Conservation (phyloP, 768 basidiomycete species). For the Mrakia gelida region DNA sequence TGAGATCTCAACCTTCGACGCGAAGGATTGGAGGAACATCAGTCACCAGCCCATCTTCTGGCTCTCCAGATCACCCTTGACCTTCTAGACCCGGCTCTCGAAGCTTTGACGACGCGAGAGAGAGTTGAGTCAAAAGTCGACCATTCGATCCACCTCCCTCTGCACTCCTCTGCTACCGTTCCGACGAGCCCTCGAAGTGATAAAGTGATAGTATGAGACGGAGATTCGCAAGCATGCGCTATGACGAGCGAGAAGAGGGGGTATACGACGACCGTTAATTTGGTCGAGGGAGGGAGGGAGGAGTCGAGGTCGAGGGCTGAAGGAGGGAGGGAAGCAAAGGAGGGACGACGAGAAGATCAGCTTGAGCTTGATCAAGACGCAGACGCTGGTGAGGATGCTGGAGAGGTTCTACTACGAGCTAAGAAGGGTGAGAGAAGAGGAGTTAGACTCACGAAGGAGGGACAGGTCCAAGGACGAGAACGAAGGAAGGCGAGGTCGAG, state of each 20-base stretch:
- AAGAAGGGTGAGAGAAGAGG: background rate
- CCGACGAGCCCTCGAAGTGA: background rate
- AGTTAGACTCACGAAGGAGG: background rate
- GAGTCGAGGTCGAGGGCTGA: background rate
- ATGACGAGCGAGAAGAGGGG: slow-evolving; percentile 12
- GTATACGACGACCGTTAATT: background rate
- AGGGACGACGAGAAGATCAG: background rate
- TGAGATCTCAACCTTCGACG: too few relatives aligned
- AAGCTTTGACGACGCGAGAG: background rate
- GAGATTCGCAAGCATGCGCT: slow-evolving; percentile 16
- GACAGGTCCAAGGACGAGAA: background rate
- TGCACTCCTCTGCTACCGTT: too few relatives aligned
- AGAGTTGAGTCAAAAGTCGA: background rate
- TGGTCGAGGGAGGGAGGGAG: background rate
- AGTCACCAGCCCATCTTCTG: too few relatives aligned
- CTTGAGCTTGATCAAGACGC: background rate
- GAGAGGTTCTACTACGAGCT: background rate
- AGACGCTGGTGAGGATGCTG: background rate
- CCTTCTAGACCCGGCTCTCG: background rate
- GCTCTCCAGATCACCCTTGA: too few relatives aligned
- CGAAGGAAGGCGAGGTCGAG: background rate
- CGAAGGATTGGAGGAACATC: too few relatives aligned
- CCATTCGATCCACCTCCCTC: background rate
- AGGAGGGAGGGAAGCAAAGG: background rate
- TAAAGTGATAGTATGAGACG: background rate